Base-by-base conservation (phyloP, 768 basidiomycete genomes). In the Boletus vermiculosoides region DNA sequence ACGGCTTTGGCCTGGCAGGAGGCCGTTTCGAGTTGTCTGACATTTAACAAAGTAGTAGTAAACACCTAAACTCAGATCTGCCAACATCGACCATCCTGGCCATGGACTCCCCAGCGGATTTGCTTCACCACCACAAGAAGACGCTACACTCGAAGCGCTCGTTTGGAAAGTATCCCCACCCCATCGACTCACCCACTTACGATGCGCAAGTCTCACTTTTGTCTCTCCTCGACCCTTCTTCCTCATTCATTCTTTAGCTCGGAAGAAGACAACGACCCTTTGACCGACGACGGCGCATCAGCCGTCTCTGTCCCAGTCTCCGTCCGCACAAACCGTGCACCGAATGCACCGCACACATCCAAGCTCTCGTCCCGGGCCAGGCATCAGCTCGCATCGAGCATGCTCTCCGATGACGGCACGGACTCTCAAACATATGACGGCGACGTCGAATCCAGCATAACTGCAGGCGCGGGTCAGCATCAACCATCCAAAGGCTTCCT, bases 381-480 rank as follows among this genome's bases (percentile, higher is more conserved):
- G 59, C 83, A 83, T 66, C 85, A 85, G 50, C 77, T 86, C 13
- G 82, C 82, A 4, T 73, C 77, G 50, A 77, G 76, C 65, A 58
- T 85, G 57, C 71, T 87, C 56, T 85, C 83, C 20, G 88, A 90
- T 62, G 86, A 85, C 41, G 84, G 90, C 52, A 80, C 88, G 10
- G 92, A 93, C 68, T 91, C 88, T 0, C 92, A 91, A 9, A 93
- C 91, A 0, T 93, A 94, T 71, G 92, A 94, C 66, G 92, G 92
- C 54, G 92, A 94, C 72, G 79, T 94, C 54, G 92, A 94, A 69
- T 88, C 85, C 45, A 86, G 84, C 63, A 85, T 86, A 2, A 87
- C 85, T 9, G 83, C 80, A 23, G 78, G 82, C 33, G 72, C 76
- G 9, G 82, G 83, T 47, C 73, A 70, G 56, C 68, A 72, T 50